Evolutionary conservation across 1,284 basidiomycete genomes (phyloP).

Genomic region (Marasmius sp.): DNA sequence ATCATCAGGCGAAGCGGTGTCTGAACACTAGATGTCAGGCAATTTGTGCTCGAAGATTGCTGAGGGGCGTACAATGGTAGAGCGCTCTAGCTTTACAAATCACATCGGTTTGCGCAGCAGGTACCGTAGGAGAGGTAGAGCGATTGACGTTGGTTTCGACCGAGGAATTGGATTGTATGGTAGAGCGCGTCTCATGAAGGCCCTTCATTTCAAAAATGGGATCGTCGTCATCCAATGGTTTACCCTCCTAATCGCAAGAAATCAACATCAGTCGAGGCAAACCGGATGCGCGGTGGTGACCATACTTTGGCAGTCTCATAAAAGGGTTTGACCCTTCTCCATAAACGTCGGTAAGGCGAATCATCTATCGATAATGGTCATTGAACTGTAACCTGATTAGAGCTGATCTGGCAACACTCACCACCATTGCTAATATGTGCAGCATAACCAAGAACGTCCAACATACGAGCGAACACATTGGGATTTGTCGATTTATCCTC

Average conservation of each 20-base stretch:
- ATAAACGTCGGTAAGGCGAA: constrained; percentile 59
- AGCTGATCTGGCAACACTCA: constrained; percentile 15
- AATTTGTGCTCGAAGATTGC: too few relatives aligned
- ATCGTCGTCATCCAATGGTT: constrained; percentile 74
- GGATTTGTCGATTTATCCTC: constrained; percentile 53
- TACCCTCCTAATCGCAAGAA: constrained; percentile 35
- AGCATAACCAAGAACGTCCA: constrained; percentile 72
- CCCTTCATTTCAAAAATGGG: constrained; percentile 66
- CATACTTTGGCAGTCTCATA: constrained; percentile 70
- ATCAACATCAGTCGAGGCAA: neutral
- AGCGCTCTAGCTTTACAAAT: too few relatives aligned
- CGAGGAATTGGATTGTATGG: too few relatives aligned
- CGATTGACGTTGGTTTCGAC: too few relatives aligned
- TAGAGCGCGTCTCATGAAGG: too few relatives aligned
- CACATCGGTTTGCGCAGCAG: too few relatives aligned
- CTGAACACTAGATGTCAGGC: too few relatives aligned
- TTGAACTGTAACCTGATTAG: neutral
- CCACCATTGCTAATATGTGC: constrained; percentile 58
- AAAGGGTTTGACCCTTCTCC: constrained; percentile 65
- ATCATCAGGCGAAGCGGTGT: too few relatives aligned
- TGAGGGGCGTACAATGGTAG: too few relatives aligned
- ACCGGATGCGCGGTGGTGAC: neutral
- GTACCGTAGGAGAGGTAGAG: too few relatives aligned
- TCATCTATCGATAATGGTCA: constrained; percentile 29
- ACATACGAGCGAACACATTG: constrained; percentile 68